These are phyloP conservation scores for Pestalotiopsis sp. DNA, from an alignment of 2,329 filamentous ascomycete species.

Conservation along the genomic window DNA sequence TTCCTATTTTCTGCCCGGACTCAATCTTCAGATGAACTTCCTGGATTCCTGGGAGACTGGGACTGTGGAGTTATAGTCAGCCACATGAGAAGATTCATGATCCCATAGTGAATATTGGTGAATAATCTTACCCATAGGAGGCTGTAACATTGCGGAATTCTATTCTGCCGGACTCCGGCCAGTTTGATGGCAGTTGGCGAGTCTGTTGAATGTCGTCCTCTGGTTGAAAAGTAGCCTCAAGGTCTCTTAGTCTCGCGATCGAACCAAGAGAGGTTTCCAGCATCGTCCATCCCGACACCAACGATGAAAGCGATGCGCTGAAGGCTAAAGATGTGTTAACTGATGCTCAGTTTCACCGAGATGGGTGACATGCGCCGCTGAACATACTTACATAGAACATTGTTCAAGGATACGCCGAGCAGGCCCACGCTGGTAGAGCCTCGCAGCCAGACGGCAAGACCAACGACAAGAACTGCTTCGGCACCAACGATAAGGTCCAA, in stretches of 20 bases:
- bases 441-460: conserved; percentile 1
- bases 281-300: conserved; percentile 35
- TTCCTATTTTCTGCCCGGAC: conserved; percentile 4
- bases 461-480: neutral
- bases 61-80: neutral
- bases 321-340: conserved; percentile 21
- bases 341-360: neutral
- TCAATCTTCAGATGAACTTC: neutral
- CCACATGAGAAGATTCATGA: neutral
- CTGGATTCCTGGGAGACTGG: neutral
- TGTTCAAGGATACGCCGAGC: conserved; percentile 6
- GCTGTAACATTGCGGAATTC: neutral
- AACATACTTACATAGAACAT: neutral
- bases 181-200: neutral
- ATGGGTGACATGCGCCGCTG: neutral
- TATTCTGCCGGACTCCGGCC: neutral
- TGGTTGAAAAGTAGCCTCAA: neutral
- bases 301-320: conserved; percentile 29
- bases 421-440: neutral
- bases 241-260: neutral
- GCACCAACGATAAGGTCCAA: conserved; percentile 1
- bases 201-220: neutral
- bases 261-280: conserved; percentile 8
- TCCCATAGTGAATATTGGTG: neutral
- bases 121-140: neutral